Evolutionary conservation across 2,329 filamentous ascomycete genomes (phyloP).

Genomic region (Colletotrichum shisoi): DNA sequence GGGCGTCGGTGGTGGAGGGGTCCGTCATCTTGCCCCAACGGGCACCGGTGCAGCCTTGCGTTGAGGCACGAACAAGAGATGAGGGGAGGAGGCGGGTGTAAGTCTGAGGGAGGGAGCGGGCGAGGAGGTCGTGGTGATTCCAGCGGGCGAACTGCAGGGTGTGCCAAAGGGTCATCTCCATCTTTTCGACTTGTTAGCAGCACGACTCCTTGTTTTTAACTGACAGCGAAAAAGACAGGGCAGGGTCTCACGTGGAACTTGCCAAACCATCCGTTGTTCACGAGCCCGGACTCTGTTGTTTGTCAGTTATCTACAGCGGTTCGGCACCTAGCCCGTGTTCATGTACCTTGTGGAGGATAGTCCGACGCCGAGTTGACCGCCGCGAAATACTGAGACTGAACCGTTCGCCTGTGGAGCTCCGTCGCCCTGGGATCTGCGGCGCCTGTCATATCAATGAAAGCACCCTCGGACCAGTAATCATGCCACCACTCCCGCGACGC

Average conservation of each 20-base stretch:
- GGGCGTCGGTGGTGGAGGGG: slow-evolving; percentile 61
- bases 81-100: slow-evolving; percentile 58
- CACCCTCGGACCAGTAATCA: slow-evolving; percentile 59
- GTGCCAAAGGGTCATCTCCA: slow-evolving; percentile 66
- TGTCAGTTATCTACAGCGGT: background rate
- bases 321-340: slow-evolving; percentile 17
- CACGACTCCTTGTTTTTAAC: background rate
- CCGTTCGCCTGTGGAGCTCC: slow-evolving; percentile 61
- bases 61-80: slow-evolving; percentile 49
- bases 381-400: slow-evolving; percentile 62
- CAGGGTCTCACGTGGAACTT: slow-evolving; percentile 57
- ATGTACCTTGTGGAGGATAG: slow-evolving; percentile 56
- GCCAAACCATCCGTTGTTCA: slow-evolving; percentile 65
- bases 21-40: slow-evolving; percentile 54
- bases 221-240: background rate
- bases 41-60: slow-evolving; percentile 55
- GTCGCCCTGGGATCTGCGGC: slow-evolving; percentile 52
- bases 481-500: slow-evolving; percentile 56
- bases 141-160: slow-evolving; percentile 60
- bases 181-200: slow-evolving; percentile 43
- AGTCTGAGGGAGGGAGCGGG: slow-evolving; percentile 55
- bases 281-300: slow-evolving; percentile 51
- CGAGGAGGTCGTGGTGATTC: slow-evolving; percentile 56
- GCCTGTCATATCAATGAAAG: slow-evolving; percentile 60
- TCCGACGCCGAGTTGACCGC: slow-evolving; percentile 61